These are phyloP conservation scores for Protomyces arabidopsidicola DNA, from an alignment of 1,139 yeast genomes.

Conservation along the genomic window DNA sequence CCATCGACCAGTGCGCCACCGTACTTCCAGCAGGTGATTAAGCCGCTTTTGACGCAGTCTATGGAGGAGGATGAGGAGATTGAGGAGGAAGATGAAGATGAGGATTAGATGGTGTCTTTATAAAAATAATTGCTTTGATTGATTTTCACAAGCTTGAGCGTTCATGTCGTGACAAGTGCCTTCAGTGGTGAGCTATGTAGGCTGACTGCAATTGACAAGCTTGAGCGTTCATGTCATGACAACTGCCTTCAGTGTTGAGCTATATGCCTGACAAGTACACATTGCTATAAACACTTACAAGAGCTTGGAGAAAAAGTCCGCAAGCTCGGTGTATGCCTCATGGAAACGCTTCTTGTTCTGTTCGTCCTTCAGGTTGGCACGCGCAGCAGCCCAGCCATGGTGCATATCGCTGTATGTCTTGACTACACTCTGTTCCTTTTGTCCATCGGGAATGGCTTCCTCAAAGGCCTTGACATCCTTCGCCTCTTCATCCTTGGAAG, in stretches of 20 bases:
- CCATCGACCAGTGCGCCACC: constrained; percentile 42
- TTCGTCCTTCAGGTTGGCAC: constrained; percentile 32
- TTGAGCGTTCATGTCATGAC: no score
- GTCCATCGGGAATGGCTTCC: constrained; percentile 2
- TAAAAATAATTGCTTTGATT: no score
- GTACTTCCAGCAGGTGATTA: constrained; percentile 42
- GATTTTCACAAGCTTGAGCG: no score
- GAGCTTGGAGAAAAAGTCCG: constrained; percentile 30
- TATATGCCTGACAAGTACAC: background rate
- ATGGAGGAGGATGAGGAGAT: constrained; percentile 35
- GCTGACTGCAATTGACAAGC: no score
- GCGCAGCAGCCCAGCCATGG: constrained; percentile 34
- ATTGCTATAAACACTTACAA: background rate
- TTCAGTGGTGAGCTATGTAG: no score
- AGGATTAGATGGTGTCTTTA: background rate
- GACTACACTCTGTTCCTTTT: constrained; percentile 26
- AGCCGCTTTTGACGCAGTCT: constrained; percentile 44
- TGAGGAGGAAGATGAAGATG: constrained; percentile 29
- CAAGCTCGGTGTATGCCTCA: constrained; percentile 31
- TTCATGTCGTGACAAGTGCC: no score
- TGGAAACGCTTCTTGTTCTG: constrained; percentile 31
- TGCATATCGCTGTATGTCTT: constrained; percentile 32
- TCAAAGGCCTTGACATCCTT: constrained; percentile 29
- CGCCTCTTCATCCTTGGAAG: constrained; percentile 31
- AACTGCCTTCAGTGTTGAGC: no score